A percentile compares a stretch with the other conserved stretches of the same genome.
These are phyloP conservation scores for Austroboletus sp. DNA, from an alignment of 1,284 basidiomycete species.

Conservation along the genomic window DNA sequence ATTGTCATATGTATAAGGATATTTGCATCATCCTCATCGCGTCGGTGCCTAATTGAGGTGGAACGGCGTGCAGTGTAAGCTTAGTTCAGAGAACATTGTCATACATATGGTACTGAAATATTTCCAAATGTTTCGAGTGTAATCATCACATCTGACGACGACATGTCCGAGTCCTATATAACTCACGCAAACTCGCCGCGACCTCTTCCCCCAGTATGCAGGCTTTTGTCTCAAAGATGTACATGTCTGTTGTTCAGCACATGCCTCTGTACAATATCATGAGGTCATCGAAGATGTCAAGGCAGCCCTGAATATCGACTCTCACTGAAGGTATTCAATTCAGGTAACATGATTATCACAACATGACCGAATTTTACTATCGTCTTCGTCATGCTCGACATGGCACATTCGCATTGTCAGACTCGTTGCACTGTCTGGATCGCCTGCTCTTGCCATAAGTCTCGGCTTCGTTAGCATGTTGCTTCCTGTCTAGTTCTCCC, in stretches of 20 bases:
- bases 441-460: constrained; percentile 12
- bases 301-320: constrained; percentile 16
- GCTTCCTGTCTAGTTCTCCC: constrained; percentile 3
- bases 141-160: no score
- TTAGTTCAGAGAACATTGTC: no score
- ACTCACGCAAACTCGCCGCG: no score
- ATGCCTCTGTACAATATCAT: constrained; percentile 19
- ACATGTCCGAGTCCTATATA: no score
- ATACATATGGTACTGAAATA: no score
- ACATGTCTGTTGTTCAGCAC: background rate
- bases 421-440: constrained; percentile 12
- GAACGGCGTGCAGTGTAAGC: no score
- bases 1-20: no score
- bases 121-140: no score
- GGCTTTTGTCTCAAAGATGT: background rate
- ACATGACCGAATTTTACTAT: constrained; percentile 13
- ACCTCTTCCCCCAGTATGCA: constrained; percentile 3
- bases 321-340: constrained; percentile 22
- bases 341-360: background rate
- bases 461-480: constrained; percentile 19
- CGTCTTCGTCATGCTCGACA: constrained; percentile 19
- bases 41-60: no score
- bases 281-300: constrained; percentile 17
- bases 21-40: no score
- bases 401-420: constrained; percentile 18